Percentiles rank a stretch among this genome's conserved stretches.
Conservation (phyloP, 2,329 filamentous ascomycete species). For the Macroventuria anomochaeta region DNA sequence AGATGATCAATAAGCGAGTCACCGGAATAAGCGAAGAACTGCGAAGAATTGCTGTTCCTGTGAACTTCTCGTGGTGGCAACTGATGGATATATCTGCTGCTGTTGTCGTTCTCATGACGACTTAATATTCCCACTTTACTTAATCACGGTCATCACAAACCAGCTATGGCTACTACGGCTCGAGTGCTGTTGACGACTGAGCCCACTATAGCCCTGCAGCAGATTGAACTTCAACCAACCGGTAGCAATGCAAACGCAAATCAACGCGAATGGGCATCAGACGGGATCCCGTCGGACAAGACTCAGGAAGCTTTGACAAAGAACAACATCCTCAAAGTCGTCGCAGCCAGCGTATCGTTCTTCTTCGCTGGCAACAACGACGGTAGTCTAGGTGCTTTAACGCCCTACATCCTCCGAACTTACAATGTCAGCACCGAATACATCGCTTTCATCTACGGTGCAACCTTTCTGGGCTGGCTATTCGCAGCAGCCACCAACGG, state of each 20-base stretch:
- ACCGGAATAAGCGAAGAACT: too few relatives aligned
- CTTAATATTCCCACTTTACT: too few relatives aligned
- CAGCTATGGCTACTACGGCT: not conserved
- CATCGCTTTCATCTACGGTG: slow-evolving; percentile 59
- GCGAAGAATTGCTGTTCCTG: too few relatives aligned
- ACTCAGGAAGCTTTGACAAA: not conserved
- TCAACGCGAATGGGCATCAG: not conserved
- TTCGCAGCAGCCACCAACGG: slow-evolving; percentile 64
- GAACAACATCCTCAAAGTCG: not conserved
- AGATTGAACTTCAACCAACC: not conserved
- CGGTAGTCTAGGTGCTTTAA: slow-evolving; percentile 67
- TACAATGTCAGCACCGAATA: slow-evolving; percentile 60
- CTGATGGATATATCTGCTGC: too few relatives aligned
- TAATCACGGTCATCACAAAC: too few relatives aligned
- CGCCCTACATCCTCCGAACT: slow-evolving; percentile 66
- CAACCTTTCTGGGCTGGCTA: slow-evolving; percentile 67
- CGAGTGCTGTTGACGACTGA: not conserved
- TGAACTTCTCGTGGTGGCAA: too few relatives aligned
- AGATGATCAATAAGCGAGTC: too few relatives aligned
- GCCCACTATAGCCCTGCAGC: not conserved
- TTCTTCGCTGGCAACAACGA: slow-evolving; percentile 71
- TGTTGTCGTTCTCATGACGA: too few relatives aligned
- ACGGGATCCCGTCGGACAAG: not conserved
- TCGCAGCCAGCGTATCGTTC: slow-evolving; percentile 61
- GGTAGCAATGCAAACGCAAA: not conserved